phyloP scores from a whole-genome alignment of 352 stramenopile genomes.

The Globisporangium perplexum region DNA sequence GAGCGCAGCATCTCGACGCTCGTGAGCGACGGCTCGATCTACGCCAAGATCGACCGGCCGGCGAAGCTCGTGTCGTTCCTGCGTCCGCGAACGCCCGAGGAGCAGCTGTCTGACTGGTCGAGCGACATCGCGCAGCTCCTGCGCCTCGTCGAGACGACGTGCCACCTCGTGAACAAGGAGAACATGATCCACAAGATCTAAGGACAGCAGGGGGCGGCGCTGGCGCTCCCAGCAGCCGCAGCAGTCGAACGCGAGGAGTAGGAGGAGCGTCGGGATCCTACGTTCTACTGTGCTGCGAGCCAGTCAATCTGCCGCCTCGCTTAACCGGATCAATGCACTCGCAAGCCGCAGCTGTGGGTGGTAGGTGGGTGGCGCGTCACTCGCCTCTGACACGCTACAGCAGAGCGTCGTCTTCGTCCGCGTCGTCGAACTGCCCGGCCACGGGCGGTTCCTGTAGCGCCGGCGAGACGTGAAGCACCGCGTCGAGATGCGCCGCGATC shows the following conservation, averaged over 20 bases:
- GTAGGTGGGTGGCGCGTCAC: no score
- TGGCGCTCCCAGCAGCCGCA: no score
- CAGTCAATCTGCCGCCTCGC: no score
- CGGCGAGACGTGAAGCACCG: conserved; percentile 57
- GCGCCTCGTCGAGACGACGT: conserved; percentile 95
- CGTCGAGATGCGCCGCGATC: conserved; percentile 64
- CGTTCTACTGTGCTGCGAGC: no score
- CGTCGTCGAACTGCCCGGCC: conserved; percentile 76
- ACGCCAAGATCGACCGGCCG: conserved; percentile 98
- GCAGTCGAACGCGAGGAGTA: neutral
- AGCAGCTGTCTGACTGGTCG: conserved; percentile 95
- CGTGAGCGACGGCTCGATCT: conserved; percentile 92
- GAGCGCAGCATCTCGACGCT: conserved; percentile 83
- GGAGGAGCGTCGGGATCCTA: neutral
- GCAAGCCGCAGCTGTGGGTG: no score
- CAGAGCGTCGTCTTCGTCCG: conserved; percentile 50
- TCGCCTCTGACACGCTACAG: neutral
- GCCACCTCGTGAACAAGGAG: conserved; percentile 99
- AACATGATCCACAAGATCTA: conserved; percentile 96
- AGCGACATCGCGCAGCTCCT: conserved; percentile 95
- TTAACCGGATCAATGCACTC: no score
- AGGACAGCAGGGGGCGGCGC: neutral
- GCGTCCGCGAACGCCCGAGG: conserved; percentile 85
- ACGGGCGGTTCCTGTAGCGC: conserved; percentile 34
- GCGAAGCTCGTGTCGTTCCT: conserved; percentile 95